Conservation (phyloP, 257 asterid genomes). For the Solanum chaucha region DNA sequence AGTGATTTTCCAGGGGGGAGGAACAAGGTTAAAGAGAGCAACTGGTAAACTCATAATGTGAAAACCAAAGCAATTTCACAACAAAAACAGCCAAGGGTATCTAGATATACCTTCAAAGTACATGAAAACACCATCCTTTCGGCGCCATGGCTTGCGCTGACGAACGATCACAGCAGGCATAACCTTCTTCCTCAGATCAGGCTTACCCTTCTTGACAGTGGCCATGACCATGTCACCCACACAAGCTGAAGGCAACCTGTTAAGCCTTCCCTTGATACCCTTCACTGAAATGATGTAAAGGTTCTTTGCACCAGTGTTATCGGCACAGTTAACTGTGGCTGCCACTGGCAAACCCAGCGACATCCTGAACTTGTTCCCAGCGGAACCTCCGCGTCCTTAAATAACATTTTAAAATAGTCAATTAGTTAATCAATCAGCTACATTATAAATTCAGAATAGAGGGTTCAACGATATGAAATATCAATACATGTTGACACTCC, state of each 20-base stretch:
- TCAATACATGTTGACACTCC: not conserved
- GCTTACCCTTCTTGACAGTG: conserved; percentile 69
- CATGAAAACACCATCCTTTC: conserved; percentile 75
- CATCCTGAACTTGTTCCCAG: conserved; percentile 71
- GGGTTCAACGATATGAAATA: not conserved
- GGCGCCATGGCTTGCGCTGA: conserved; percentile 68
- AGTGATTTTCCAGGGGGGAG: rapidly evolving
- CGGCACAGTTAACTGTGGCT: conserved; percentile 62
- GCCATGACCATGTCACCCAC: conserved; percentile 79
- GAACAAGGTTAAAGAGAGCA: too few relatives aligned
- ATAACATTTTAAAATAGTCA: not conserved
- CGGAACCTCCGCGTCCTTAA: conserved; percentile 60
- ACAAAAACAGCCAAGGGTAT: not conserved
- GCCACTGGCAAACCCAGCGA: conserved; percentile 71
- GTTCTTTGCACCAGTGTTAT: conserved; percentile 56
- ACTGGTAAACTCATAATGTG: not conserved
- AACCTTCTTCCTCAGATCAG: conserved; percentile 65
- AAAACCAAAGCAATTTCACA: not conserved
- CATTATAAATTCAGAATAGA: not conserved
- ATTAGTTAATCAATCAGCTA: not conserved
- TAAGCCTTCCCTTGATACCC: conserved; percentile 59
- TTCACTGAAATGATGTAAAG: conserved; percentile 61
- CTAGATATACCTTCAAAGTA: conserved; percentile 48
- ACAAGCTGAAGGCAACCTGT: conserved; percentile 63
- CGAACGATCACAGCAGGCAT: conserved; percentile 68